Evolutionary conservation across 2,329 filamentous ascomycete species (phyloP).

Genomic region (Colletotrichum limetticola): DNA sequence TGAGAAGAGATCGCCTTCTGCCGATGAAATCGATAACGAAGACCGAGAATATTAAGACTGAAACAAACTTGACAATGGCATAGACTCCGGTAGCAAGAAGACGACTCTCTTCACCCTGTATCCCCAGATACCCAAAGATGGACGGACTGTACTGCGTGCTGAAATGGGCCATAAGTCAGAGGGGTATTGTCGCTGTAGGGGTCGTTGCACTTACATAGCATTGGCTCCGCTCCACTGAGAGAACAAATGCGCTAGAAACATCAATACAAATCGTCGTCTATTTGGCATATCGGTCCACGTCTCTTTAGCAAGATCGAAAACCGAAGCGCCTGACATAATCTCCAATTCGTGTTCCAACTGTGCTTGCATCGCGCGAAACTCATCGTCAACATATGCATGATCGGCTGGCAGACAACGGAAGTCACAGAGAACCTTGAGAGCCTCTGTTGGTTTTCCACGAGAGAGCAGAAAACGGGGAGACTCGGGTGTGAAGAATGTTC

Average conservation of each 20-base stretch:
- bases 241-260: conserved; percentile 43
- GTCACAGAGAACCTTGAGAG: conserved; percentile 35
- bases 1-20: conserved; percentile 45
- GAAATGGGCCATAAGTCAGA: too few species aligned
- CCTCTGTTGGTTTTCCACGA: conserved; percentile 36
- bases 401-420: conserved; percentile 42
- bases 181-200: too few species aligned
- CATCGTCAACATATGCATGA: conserved; percentile 41
- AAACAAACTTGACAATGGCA: conserved; percentile 43
- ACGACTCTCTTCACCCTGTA: conserved; percentile 37
- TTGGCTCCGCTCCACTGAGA: conserved; percentile 44
- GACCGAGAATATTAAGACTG: conserved; percentile 40
- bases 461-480: conserved; percentile 41
- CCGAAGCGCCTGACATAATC: conserved; percentile 42
- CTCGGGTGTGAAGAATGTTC: conserved; percentile 40
- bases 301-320: conserved; percentile 47
- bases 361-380: conserved; percentile 43
- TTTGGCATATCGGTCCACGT: conserved; percentile 42
- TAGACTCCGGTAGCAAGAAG: conserved; percentile 42
- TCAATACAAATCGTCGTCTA: conserved; percentile 43
- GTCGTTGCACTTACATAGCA: conserved; percentile 33
- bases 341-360: conserved; percentile 48
- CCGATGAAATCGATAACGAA: conserved; percentile 46
- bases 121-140: conserved; percentile 44
- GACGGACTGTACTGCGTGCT: conserved; percentile 42